Base-by-base conservation (phyloP, 352 stramenopile genomes). In the Halophytophthora polymorphica region DNA sequence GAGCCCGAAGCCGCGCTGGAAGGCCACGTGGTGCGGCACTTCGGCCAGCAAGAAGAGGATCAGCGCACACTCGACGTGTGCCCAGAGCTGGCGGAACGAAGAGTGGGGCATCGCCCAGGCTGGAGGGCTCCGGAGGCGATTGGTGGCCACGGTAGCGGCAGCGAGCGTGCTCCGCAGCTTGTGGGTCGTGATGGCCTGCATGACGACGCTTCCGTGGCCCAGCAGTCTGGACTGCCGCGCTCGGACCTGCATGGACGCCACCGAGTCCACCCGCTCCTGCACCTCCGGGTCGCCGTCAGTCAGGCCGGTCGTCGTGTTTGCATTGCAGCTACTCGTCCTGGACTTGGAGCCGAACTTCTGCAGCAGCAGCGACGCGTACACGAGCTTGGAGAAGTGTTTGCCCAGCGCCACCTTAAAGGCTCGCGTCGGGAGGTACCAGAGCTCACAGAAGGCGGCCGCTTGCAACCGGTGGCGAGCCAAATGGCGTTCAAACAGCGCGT, bases 301-400 rank as follows among this genome's bases (percentile, higher is more conserved):
- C 11, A 28, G 12, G n/a, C 3, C 5, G 11, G 45, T 2, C 12
- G n/a, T 28, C 19, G n/a, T 29, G 19, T n/a, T 41, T 28, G 6
- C n/a, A 18, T 58, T 34, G 15, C 53, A 31, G 4, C 3, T 12
- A 25, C 10, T 40, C 4, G 21, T 28, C 29, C 35, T 8, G 8
- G 53, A 25, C 18, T 66, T 66, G 2, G 38, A 59, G 3, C 47
- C 54, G 23, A 74, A 49, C 37, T 74, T 60, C 35, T 69, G 46
- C 3, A 73, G 34, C 33, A 83, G 39, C 34, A 84, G 59, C 2
- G 69, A 66, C 13, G 69, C 70, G 39, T 75, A 77, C 23, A 78
- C 75, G 28, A 80, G 17, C 39, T 78, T 77, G n/a, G 71, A 72
- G 36, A 79, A 86, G 22, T 87, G 75, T 31, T 78, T 75, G 5